Evolutionary conservation across 495 filamentous ascomycete species (phyloP).

Genomic region (Aspergillus conjunctus): DNA sequence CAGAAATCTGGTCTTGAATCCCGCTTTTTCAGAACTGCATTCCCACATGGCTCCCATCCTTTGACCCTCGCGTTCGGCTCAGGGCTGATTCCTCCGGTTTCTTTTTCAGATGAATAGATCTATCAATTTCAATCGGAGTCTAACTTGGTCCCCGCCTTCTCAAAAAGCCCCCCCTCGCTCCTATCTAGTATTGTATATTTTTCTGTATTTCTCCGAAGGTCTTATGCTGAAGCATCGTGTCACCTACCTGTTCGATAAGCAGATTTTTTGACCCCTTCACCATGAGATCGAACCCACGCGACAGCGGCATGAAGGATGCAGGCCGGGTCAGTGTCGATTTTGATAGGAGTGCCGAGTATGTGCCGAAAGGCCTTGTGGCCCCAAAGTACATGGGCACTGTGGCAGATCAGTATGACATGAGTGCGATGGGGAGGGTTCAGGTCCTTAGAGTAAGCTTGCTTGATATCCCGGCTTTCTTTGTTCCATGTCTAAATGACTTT

Average conservation of each 20-base stretch:
- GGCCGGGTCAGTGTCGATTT: slow-evolving; percentile 20
- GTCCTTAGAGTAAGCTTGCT: slow-evolving; percentile 42
- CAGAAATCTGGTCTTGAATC: neutral
- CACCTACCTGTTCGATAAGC: neutral
- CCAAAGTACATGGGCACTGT: slow-evolving; percentile 46
- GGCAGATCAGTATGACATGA: slow-evolving; percentile 46
- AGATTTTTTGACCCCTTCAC: neutral
- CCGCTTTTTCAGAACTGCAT: slow-evolving; percentile 7
- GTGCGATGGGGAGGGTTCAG: slow-evolving; percentile 44
- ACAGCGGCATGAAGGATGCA: slow-evolving; percentile 18
- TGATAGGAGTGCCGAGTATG: slow-evolving; percentile 29
- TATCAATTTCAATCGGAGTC: neutral
- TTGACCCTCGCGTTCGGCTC: slow-evolving; percentile 3
- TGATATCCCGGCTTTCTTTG: neutral
- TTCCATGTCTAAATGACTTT: slow-evolving; percentile 4
- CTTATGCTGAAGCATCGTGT: neutral
- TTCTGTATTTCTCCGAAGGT: neutral
- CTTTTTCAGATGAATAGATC: neutral
- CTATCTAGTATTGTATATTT: neutral
- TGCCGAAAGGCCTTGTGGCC: slow-evolving; percentile 34
- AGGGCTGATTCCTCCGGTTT: neutral
- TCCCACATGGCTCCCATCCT: slow-evolving; percentile 18
- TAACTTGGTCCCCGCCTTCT: neutral
- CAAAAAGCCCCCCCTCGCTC: neutral
- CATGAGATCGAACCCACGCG: slow-evolving; percentile 16